Conservation (phyloP, 768 basidiomycete species). For the Kwoniella shandongensis region DNA sequence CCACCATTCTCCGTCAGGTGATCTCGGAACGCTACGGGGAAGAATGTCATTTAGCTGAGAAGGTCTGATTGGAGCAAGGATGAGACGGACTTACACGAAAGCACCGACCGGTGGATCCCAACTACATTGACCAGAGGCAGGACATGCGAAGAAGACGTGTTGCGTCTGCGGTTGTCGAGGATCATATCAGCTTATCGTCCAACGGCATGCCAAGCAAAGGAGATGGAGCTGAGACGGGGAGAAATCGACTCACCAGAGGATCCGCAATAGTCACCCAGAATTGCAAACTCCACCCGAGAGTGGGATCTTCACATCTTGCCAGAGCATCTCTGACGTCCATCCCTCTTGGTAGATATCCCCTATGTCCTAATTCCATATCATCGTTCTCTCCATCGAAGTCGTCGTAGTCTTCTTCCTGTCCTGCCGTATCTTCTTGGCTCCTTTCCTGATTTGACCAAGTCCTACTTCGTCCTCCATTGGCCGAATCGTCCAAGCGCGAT, state of each 20-base stretch:
- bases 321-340: constrained; percentile 42
- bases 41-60: background rate
- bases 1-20: constrained; percentile 90
- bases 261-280: constrained; percentile 95
- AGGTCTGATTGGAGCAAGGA: background rate
- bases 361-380: constrained; percentile 12
- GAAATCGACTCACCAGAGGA: constrained; percentile 70
- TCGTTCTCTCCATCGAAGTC: constrained; percentile 12
- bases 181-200: background rate
- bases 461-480: no score
- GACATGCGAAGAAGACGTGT: constrained; percentile 83
- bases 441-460: no score
- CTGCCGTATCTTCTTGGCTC: background rate
- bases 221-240: background rate
- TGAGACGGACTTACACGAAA: constrained; percentile 59
- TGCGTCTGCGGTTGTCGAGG: constrained; percentile 53
- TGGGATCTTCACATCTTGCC: constrained; percentile 42
- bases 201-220: background rate
- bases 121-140: constrained; percentile 70
- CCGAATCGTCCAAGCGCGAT: no score
- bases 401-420: constrained; percentile 1
- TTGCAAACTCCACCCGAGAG: constrained; percentile 42
- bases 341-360: constrained; percentile 26
- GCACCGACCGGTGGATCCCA: constrained; percentile 90
- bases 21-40: constrained; percentile 64